Conservation (phyloP, 306 rosid species). For the Medicago ruthenica region DNA sequence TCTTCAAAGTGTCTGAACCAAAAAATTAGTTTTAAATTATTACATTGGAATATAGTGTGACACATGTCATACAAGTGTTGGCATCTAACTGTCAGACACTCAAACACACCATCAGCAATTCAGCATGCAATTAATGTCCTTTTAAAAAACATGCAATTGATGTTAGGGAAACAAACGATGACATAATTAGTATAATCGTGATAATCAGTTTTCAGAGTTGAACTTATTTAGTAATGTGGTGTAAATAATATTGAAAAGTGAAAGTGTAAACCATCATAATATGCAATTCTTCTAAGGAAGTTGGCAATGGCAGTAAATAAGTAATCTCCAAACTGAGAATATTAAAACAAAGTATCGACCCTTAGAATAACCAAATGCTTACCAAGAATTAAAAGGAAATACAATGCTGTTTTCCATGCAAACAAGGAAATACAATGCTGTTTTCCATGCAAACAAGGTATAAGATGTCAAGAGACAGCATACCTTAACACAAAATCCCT, state of each 20-base stretch:
- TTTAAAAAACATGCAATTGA: too few species aligned
- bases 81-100: not conserved
- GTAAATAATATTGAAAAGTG: not conserved
- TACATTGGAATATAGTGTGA: not conserved
- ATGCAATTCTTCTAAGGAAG: too few species aligned
- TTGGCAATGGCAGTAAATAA: too few species aligned
- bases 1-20: not conserved
- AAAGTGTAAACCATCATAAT: too few species aligned
- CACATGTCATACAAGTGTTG: not conserved
- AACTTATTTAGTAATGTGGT: not conserved
- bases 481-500: conserved; percentile 49
- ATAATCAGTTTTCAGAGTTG: not conserved
- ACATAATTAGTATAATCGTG: not conserved
- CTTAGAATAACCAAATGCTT: conserved; percentile 12
- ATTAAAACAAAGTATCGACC: conserved; percentile 26
- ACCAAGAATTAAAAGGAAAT: conserved; percentile 21
- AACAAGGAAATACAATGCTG: conserved; percentile 17
- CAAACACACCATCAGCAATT: not conserved
- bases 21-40: too few species aligned
- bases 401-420: conserved; percentile 7
- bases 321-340: not conserved
- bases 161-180: not conserved
- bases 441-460: not conserved
- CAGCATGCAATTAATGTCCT: not conserved
- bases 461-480: conserved; percentile 15